Conservation (phyloP, 257 asterid genomes). For the Solanum bukasovii region DNA sequence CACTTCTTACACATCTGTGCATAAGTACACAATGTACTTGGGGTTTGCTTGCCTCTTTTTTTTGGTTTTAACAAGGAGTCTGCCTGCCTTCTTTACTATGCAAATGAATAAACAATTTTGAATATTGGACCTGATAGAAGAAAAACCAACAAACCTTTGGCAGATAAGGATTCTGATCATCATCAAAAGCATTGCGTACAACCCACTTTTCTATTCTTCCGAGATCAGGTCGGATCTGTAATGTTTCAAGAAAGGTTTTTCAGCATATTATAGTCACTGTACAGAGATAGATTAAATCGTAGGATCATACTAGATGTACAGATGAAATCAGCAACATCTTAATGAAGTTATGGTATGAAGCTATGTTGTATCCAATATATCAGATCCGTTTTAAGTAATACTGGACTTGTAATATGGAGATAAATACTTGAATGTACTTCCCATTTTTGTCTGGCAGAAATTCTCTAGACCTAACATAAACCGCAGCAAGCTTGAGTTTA, state of each 20-base stretch:
- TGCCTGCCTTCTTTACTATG: background rate
- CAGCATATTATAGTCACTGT: background rate
- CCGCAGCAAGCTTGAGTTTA: background rate
- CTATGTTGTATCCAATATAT: background rate
- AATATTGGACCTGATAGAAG: background rate
- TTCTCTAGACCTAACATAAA: background rate
- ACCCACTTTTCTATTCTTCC: slow-evolving; percentile 98
- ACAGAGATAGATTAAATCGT: background rate
- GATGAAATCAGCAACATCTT: background rate
- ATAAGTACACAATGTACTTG: background rate
- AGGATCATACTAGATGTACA: background rate
- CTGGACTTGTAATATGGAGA: background rate
- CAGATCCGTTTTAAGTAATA: background rate
- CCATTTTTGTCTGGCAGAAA: background rate
- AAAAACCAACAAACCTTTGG: slow-evolving; percentile 61
- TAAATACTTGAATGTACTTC: background rate
- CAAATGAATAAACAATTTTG: background rate
- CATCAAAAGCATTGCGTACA: slow-evolving; percentile 68
- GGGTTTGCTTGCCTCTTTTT: background rate
- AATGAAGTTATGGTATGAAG: background rate
- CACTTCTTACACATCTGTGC: background rate
- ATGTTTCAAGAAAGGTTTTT: background rate
- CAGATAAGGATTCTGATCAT: slow-evolving; percentile 74
- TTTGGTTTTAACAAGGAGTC: background rate
- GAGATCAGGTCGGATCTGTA: slow-evolving; percentile 72